These are phyloP conservation scores for Garcia nutans DNA, from an alignment of 345 rosid species.

Conservation along the genomic window DNA sequence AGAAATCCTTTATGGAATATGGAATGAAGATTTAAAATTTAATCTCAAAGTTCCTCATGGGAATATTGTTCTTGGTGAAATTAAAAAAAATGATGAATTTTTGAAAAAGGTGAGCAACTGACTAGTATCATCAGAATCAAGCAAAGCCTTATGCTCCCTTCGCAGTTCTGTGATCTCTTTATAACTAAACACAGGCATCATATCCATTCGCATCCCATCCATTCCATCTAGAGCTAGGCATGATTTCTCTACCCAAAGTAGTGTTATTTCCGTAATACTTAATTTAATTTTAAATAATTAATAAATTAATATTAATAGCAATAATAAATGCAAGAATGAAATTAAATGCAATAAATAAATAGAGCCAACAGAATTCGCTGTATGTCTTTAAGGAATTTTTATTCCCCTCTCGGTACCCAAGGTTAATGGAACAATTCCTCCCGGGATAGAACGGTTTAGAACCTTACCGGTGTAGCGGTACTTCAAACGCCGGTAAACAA, in stretches of 20 bases:
- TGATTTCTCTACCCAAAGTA: constrained; percentile 89
- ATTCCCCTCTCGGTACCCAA: no score
- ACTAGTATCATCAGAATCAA: constrained; percentile 50
- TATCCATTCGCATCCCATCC: constrained; percentile 38
- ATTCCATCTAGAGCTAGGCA: constrained; percentile 35
- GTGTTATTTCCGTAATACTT: no score
- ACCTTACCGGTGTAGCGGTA: no score
- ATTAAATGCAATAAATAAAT: no score
- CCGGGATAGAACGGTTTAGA: no score
- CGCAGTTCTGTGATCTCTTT: constrained; percentile 67
- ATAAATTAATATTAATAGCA: no score
- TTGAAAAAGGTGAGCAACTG: constrained; percentile 31
- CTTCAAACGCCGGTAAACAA: no score
- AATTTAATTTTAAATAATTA: no score
- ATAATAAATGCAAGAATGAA: no score
- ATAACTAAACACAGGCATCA: constrained; percentile 64
- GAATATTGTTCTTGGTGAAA: neutral
- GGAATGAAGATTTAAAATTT: neutral
- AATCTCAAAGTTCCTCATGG: neutral
- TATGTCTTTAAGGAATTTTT: no score
- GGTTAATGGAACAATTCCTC: no score
- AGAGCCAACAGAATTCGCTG: no score
- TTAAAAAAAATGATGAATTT: neutral
- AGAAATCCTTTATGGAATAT: neutral
- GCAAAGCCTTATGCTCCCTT: constrained; percentile 44